Conservation (phyloP, 768 basidiomycete species). For the Nevesoporus exiguus region DNA sequence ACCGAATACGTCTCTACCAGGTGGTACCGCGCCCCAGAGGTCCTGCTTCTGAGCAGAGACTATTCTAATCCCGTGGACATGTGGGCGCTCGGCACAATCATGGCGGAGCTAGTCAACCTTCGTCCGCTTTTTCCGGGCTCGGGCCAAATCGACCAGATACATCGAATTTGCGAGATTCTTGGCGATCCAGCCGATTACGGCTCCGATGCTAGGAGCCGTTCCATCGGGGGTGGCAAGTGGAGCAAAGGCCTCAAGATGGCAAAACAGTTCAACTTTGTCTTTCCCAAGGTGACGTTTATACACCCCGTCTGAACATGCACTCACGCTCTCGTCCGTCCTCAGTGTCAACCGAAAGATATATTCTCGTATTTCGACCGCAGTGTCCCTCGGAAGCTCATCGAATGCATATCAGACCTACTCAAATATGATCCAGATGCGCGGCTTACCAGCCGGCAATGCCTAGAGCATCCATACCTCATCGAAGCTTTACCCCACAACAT, state of each 20-base stretch:
- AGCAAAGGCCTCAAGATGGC: constrained; percentile 82
- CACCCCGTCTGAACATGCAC: not conserved
- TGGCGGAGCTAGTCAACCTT: constrained; percentile 94
- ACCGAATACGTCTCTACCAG: constrained; percentile 99
- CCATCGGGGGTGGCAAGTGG: constrained; percentile 89
- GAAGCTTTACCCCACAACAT: constrained; percentile 70
- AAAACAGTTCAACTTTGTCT: constrained; percentile 77
- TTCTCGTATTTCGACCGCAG: constrained; percentile 72
- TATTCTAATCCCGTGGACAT: constrained; percentile 98
- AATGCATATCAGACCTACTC: constrained; percentile 89
- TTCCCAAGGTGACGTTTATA: constrained; percentile 68
- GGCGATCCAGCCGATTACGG: constrained; percentile 92
- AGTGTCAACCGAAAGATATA: constrained; percentile 67
- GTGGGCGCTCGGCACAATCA: constrained; percentile 99
- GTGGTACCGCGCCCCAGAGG: constrained; percentile 99
- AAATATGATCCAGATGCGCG: constrained; percentile 88
- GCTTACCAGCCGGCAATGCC: constrained; percentile 80
- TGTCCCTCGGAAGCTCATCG: constrained; percentile 77
- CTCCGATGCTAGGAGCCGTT: constrained; percentile 60
- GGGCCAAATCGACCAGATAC: constrained; percentile 90
- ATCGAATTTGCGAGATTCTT: constrained; percentile 85
- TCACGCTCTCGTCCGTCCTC: constrained; percentile 14
- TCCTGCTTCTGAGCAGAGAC: constrained; percentile 84
- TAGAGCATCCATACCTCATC: constrained; percentile 85
- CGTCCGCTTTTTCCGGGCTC: constrained; percentile 94